Evolutionary conservation across 1,284 basidiomycete species (phyloP).

Genomic region (Boletus calvinii): DNA sequence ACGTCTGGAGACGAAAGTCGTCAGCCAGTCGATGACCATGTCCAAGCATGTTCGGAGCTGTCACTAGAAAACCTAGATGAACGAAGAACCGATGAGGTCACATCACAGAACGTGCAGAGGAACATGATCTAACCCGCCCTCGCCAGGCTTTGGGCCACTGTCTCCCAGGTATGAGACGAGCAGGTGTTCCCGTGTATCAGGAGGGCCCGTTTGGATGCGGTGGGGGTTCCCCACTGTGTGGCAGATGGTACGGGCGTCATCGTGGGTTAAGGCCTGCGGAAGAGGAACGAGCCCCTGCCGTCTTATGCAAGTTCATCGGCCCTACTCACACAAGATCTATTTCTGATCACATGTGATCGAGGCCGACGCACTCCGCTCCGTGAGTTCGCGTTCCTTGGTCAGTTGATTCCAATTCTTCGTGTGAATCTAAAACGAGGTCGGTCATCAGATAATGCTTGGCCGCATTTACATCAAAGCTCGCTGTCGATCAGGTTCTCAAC

Average conservation of each 20-base stretch:
- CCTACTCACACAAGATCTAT: slow-evolving; percentile 1
- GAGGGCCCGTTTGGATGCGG: slow-evolving; percentile 23
- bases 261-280: background rate
- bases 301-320: background rate
- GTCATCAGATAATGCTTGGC: no score
- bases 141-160: no score
- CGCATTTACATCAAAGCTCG: slow-evolving; percentile 43
- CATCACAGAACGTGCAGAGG: no score
- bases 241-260: slow-evolving; percentile 19
- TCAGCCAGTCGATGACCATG: slow-evolving; percentile 9
- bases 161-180: slow-evolving; percentile 1
- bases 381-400: background rate
- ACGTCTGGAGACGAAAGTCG: no score
- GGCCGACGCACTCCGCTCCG: no score
- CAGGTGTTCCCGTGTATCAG: slow-evolving; percentile 20
- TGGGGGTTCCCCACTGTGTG: slow-evolving; percentile 21
- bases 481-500: slow-evolving; percentile 82
- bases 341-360: slow-evolving; percentile 11
- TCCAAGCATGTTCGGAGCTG: slow-evolving; percentile 7
- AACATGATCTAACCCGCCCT: no score
- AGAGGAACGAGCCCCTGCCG: no score
- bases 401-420: background rate
- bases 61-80: slow-evolving; percentile 18
- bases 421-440: no score
- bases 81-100: background rate